Base-by-base conservation (phyloP, 1,139 yeast genomes). In the Lipomyces yarrowii region DNA sequence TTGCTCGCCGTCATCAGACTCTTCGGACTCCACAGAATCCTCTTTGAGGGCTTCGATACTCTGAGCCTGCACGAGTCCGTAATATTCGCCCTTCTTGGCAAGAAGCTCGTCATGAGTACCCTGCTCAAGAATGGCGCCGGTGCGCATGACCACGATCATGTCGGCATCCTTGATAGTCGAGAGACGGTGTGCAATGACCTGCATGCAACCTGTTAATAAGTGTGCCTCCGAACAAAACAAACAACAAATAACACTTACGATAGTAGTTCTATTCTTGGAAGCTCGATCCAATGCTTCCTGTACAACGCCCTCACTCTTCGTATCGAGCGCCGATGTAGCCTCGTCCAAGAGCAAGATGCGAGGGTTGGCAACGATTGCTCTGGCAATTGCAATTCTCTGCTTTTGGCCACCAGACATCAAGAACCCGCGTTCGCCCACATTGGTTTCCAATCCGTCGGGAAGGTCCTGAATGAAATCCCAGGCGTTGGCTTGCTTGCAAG, bases 171-270 rank as follows among this genome's bases (percentile, higher is more conserved):
- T 86, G 67, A 90, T 88, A 1, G 96, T 89, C 5, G 92, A 86
- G 65, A 90, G 77, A 70, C 94, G 82, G 77, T 94, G 99, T 0
- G 99, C 99, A 77, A 94, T 92, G 71, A 93, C 65, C 60, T 63
- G 56, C 55, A n/a, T n/a, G n/a, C n/a, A n/a, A n/a, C n/a, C n/a
- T n/a, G 33, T 53, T 48, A 23, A 3, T 4, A 59, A 32, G 60
- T 59, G 59, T 8, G 37, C 30, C 26, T 60, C 54, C 57, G 61
- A 62, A 51, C 33, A 26, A 15, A 37, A 10, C 15, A 35, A 35
- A 57, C 55, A 46, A 62, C 21, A 55, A 6, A 10, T 1, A 94
- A 93, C 74, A n/a, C 42, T 87, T 18, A 90, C 87, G 61, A 89
- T 87, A 3, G 92, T 89, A 0, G 96, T 89, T 61, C 87, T 83